Evolutionary conservation across 2,329 filamentous ascomycete species (phyloP).

Genomic region (Herpotrichia juniperi): DNA sequence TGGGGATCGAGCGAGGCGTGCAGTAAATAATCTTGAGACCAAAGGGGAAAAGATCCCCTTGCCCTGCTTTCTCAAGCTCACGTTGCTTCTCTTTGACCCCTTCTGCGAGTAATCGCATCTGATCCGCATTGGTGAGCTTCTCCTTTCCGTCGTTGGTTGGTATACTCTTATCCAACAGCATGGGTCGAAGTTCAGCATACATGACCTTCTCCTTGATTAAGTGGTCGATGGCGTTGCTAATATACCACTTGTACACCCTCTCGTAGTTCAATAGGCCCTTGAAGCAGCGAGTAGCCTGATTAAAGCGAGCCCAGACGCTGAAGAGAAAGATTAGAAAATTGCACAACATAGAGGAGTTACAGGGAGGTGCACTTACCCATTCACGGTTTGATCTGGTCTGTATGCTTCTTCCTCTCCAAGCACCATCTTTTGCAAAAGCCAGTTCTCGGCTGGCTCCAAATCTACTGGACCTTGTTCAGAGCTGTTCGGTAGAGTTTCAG

Average conservation of each 20-base stretch:
- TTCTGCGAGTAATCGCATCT: conserved; percentile 57
- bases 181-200: conserved; percentile 74
- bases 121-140: conserved; percentile 61
- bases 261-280: conserved; percentile 74
- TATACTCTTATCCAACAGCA: conserved; percentile 71
- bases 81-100: conserved; percentile 58
- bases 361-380: conserved; percentile 58
- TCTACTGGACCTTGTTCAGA: conserved; percentile 18
- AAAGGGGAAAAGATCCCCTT: conserved; percentile 58
- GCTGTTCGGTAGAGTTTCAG: conserved; percentile 11
- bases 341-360: neutral
- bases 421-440: conserved; percentile 67
- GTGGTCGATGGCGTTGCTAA: conserved; percentile 63
- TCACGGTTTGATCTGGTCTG: conserved; percentile 52
- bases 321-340: neutral
- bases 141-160: conserved; percentile 62
- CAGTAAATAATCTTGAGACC: conserved; percentile 76
- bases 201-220: conserved; percentile 71
- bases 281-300: conserved; percentile 72
- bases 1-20: conserved; percentile 66
- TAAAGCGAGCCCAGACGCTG: conserved; percentile 67
- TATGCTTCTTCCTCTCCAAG: conserved; percentile 68
- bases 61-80: conserved; percentile 44
- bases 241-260: conserved; percentile 67
- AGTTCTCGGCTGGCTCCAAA: conserved; percentile 49